Evolutionary conservation across 2,329 filamentous ascomycete genomes (phyloP).

Genomic region (Elsinoe arachidis): DNA sequence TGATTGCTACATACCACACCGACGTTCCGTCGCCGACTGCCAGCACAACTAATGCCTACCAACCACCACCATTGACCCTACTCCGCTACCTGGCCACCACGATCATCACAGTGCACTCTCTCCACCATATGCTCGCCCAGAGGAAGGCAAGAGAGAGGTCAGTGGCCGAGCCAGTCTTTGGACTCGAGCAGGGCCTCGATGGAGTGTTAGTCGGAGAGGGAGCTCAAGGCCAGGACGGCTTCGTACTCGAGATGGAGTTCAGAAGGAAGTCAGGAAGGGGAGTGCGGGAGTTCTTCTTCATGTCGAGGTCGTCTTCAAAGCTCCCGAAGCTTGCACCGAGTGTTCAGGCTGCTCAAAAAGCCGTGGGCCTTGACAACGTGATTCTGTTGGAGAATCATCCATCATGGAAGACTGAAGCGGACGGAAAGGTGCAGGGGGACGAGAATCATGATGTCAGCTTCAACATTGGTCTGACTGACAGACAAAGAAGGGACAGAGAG

Average conservation of each 20-base stretch:
- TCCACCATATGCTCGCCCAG: conserved; percentile 64
- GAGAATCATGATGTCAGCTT: conserved; percentile 64
- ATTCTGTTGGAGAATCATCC: conserved; percentile 69
- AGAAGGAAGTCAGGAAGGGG: conserved; percentile 72
- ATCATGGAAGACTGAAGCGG: conserved; percentile 47
- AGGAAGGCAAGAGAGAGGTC: conserved; percentile 71
- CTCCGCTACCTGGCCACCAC: conserved; percentile 83
- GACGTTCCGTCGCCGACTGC: conserved; percentile 56
- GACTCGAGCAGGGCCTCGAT: conserved; percentile 66
- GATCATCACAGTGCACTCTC: conserved; percentile 62
- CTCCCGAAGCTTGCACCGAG: background rate
- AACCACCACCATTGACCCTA: conserved; percentile 61
- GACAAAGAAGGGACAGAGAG: conserved; percentile 78
- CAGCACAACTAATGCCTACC: conserved; percentile 38
- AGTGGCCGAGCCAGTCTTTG: conserved; percentile 66
- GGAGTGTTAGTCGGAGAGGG: conserved; percentile 64
- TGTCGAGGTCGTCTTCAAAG: conserved; percentile 31
- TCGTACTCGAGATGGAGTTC: conserved; percentile 80
- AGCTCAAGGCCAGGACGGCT: conserved; percentile 44
- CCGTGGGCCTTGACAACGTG: conserved; percentile 29
- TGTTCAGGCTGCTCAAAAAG: background rate
- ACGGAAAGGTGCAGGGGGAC: conserved; percentile 30
- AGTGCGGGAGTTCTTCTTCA: conserved; percentile 60
- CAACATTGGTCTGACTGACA: conserved; percentile 76
- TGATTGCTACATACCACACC: conserved; percentile 73